A percentile compares a stretch with the other conserved stretches of the same genome.
phyloP scores from a whole-genome alignment of 345 rosid genomes.

The Gossypioides kirkii region DNA sequence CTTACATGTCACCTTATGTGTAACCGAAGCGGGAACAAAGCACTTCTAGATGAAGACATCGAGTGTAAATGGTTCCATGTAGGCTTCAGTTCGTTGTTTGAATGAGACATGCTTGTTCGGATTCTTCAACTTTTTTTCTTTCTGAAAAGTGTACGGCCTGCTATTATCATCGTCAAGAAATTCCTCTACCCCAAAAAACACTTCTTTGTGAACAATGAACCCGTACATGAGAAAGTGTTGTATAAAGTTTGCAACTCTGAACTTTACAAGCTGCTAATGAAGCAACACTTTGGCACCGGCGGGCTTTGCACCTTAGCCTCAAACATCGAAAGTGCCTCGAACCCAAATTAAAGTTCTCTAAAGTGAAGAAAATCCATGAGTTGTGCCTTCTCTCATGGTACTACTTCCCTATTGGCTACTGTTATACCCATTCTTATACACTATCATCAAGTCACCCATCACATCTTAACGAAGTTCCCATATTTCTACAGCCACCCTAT shows the following conservation, averaged over 20 bases:
- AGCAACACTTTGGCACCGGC: background rate
- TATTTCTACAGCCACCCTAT: too few relatives aligned
- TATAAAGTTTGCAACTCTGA: background rate
- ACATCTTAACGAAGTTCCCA: too few relatives aligned
- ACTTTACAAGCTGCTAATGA: background rate
- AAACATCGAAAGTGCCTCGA: background rate
- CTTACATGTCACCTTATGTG: slow-evolving; percentile 79
- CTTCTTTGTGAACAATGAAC: slow-evolving; percentile 62
- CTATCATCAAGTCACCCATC: too few relatives aligned
- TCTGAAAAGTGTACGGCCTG: slow-evolving; percentile 83
- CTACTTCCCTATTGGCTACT: background rate
- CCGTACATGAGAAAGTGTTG: slow-evolving; percentile 26
- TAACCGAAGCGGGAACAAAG: slow-evolving; percentile 80
- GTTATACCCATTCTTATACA: background rate
- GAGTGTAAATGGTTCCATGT: slow-evolving; percentile 88
- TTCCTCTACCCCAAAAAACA: slow-evolving; percentile 94
- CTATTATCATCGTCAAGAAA: slow-evolving; percentile 81
- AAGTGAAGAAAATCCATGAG: too few relatives aligned
- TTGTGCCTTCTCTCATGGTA: background rate
- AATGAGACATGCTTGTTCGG: slow-evolving; percentile 73
- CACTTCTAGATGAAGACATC: slow-evolving; percentile 88
- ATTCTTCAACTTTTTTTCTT: slow-evolving; percentile 78
- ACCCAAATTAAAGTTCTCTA: background rate
- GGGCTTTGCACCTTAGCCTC: background rate
- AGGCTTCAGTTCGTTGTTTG: slow-evolving; percentile 73